Evolutionary conservation across 2,329 filamentous ascomycete genomes (phyloP).

Genomic region (Trichophyton simii): DNA sequence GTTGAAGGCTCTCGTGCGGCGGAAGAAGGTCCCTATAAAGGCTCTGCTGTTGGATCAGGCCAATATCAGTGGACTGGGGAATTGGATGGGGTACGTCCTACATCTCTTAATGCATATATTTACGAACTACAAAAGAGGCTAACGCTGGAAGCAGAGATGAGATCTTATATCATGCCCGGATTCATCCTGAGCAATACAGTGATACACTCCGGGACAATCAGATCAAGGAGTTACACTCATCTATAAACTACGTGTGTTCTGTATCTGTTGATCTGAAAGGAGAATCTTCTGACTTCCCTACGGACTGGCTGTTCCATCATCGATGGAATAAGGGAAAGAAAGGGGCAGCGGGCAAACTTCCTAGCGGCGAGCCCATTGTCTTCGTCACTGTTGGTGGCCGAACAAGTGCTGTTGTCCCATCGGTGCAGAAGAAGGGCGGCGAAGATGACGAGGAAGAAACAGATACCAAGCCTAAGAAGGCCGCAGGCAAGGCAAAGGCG

Average conservation of each 20-base stretch:
- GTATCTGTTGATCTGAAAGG: conserved; percentile 66
- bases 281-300: conserved; percentile 72
- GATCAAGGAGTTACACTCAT: conserved; percentile 56
- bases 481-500: not conserved
- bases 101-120: not conserved
- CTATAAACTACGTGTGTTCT: conserved; percentile 66
- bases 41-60: conserved; percentile 77
- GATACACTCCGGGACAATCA: conserved; percentile 64
- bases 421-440: conserved; percentile 70
- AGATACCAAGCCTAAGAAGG: conserved; percentile 1
- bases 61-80: conserved; percentile 83
- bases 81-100: conserved; percentile 65
- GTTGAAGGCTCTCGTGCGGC: conserved; percentile 55
- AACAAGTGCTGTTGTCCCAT: conserved; percentile 79
- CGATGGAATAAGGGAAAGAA: conserved; percentile 86
- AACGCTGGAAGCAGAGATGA: conserved; percentile 52
- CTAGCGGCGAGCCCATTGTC: conserved; percentile 71
- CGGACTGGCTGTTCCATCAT: conserved; percentile 77
- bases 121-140: not conserved
- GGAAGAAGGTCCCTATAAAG: conserved; percentile 77
- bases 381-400: conserved; percentile 83
- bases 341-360: conserved; percentile 51
- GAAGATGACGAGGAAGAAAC: conserved; percentile 43
- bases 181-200: conserved; percentile 89
- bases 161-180: conserved; percentile 71